Evolutionary conservation across 305 asterid genomes (phyloP).

Genomic region (Salvia sclarea): DNA sequence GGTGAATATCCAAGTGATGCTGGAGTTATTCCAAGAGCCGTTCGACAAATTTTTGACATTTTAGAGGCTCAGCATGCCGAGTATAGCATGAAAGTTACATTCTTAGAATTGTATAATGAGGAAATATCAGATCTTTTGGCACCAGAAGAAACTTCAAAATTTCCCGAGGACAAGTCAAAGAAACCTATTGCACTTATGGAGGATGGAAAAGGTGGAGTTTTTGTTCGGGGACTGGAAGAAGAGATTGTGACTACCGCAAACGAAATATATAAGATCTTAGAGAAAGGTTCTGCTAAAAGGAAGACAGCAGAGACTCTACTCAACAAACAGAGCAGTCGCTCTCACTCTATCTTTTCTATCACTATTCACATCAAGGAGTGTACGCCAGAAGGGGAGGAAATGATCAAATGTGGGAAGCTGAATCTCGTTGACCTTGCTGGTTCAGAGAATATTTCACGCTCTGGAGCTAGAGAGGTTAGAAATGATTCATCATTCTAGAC

Average conservation of each 20-base stretch:
- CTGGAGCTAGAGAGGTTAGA: constrained; percentile 98
- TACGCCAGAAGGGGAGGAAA: constrained; percentile 97
- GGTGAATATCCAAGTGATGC: constrained; percentile 98
- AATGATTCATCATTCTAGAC: constrained; percentile 8
- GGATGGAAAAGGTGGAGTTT: constrained; percentile 98
- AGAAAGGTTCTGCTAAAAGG: constrained; percentile 98
- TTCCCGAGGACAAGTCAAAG: constrained; percentile 84
- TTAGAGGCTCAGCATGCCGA: constrained; percentile 93
- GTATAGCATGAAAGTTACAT: constrained; percentile 94
- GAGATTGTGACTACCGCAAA: constrained; percentile 92
- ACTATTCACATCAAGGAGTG: constrained; percentile 96
- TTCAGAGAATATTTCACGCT: constrained; percentile 96
- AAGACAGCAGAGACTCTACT: constrained; percentile 98
- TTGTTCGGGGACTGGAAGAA: constrained; percentile 98
- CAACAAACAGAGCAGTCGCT: constrained; percentile 98
- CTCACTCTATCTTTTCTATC: constrained; percentile 94
- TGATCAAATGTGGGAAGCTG: constrained; percentile 96
- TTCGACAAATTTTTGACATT: constrained; percentile 83
- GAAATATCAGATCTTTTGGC: constrained; percentile 97
- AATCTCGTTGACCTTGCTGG: constrained; percentile 99
- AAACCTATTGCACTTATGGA: constrained; percentile 97
- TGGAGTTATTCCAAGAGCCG: constrained; percentile 99
- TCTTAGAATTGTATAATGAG: constrained; percentile 91
- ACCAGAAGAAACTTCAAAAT: constrained; percentile 75
- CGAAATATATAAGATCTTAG: constrained; percentile 87